Evolutionary conservation across 2,329 filamentous ascomycete species (phyloP), one percentile per base, ranked within the genome.

Genomic region (Ophiostoma piceae): DNA sequence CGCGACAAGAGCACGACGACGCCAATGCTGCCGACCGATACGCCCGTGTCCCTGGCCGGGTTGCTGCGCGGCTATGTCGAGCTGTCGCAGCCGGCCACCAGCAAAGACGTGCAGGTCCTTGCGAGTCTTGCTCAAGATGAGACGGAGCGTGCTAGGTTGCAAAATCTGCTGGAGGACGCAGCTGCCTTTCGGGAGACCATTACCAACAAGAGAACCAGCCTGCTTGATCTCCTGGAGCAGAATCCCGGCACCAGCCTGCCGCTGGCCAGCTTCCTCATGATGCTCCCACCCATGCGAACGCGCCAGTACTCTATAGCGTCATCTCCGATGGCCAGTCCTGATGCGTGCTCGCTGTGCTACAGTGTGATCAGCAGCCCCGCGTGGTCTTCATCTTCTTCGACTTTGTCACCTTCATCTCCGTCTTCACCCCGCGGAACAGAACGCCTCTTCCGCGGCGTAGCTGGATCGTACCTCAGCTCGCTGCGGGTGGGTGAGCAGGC

Each of bases 31-130:
- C 88, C 88, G 0, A 84, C 84, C 0, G 80, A 82, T 54, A 78
- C 80, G 1, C 84, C 86, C 0, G 81, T 92, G 3, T 85, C 88
- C 0, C 88, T 88, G 0, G 81, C 82, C 19, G 86, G 88, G 70
- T 80, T 93, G 0, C 82, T 94, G 6, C 84, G 86, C 1, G 87
- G 87, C 0, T 92, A 92, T 72, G 86, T 93, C 1, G 91, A 94
- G 78, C 82, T 94, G 1, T 84, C 84, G 3, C 89, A 91, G 74
- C 89, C 90, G 0, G 90, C 89, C 1, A 92, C 89, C 5, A 90
- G 88, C 77, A 22, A 85, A 85, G 76, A 81, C 74, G 73, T 81
- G 66, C 74, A 76, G 9, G 72, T 75, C 5, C 71, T 82, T 0
- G 74, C 74, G 32, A 76, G 78, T 47, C 74, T 74, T 0, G 73